These are phyloP conservation scores for Pythium utonaiense DNA, from an alignment of 352 stramenopile species.

Conservation along the genomic window DNA sequence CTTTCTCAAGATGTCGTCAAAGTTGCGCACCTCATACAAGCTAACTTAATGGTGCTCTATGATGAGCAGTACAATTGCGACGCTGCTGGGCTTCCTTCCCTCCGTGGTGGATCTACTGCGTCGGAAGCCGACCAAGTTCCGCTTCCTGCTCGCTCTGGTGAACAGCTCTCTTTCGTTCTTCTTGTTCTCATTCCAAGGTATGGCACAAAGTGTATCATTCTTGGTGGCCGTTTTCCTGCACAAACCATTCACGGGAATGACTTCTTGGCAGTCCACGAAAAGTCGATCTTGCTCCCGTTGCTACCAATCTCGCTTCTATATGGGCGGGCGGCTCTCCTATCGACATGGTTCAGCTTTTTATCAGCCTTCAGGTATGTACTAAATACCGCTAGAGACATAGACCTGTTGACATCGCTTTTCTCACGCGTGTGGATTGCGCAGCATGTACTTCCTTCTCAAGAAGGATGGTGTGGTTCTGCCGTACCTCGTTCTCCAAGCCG, in stretches of 20 bases:
- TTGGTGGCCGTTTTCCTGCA: too few species aligned
- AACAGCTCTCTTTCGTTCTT: slow-evolving; percentile 93
- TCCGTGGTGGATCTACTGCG: slow-evolving; percentile 74
- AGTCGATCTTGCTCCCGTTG: slow-evolving; percentile 93
- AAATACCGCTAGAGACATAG: too few species aligned
- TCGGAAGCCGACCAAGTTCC: slow-evolving; percentile 56
- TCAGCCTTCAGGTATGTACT: slow-evolving; percentile 75
- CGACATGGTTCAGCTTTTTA: slow-evolving; percentile 74
- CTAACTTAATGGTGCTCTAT: not conserved
- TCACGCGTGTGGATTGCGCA: slow-evolving; percentile 14
- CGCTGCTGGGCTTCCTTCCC: slow-evolving; percentile 83
- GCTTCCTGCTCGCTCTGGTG: slow-evolving; percentile 79
- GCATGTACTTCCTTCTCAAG: slow-evolving; percentile 84
- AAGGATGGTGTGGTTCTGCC: slow-evolving; percentile 75
- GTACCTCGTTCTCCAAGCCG: slow-evolving; percentile 59
- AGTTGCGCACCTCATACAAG: too few species aligned
- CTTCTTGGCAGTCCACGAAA: slow-evolving; percentile 98
- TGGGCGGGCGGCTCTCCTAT: slow-evolving; percentile 47
- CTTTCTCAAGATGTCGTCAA: not conserved
- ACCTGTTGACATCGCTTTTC: too few species aligned
- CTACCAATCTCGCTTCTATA: slow-evolving; percentile 89
- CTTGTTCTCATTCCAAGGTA: slow-evolving; percentile 95
- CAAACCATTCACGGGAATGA: too few species aligned
- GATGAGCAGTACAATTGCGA: slow-evolving; percentile 57
- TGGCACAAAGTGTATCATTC: not conserved